Evolutionary conservation across 345 rosid genomes (phyloP).

Genomic region (Citrus cavaleriei): DNA sequence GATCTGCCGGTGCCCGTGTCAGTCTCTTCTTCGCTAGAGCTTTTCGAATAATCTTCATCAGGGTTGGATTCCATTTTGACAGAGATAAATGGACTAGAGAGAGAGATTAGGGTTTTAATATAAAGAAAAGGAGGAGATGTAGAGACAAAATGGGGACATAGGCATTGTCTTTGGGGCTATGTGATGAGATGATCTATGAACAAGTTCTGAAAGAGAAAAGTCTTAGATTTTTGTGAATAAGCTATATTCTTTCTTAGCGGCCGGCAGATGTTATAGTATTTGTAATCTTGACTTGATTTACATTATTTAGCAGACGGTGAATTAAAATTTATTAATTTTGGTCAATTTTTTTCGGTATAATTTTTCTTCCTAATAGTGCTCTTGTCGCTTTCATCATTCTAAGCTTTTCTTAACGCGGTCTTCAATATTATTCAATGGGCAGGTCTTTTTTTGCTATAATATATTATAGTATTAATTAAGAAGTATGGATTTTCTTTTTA

Average conservation of each 20-base stretch:
- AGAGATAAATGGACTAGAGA: neutral
- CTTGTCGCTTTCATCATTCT: conserved; percentile 25
- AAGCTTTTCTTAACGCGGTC: conserved; percentile 19
- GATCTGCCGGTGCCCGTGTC: conserved; percentile 36
- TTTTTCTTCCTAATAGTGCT: conserved; percentile 13
- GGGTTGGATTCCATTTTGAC: conserved; percentile 32
- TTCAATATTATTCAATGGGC: conserved; percentile 11
- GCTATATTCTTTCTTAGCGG: conserved; percentile 2
- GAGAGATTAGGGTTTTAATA: conserved; percentile 11
- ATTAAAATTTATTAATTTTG: no score
- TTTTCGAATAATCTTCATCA: conserved; percentile 27
- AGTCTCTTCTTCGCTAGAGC: conserved; percentile 25
- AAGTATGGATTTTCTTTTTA: no score
- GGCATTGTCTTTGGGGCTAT: conserved; percentile 11
- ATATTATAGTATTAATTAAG: neutral
- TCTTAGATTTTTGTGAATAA: conserved; percentile 15
- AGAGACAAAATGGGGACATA: conserved; percentile 30
- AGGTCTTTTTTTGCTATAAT: neutral
- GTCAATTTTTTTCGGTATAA: neutral
- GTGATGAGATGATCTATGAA: neutral
- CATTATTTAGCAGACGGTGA: neutral
- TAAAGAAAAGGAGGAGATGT: conserved; percentile 1
- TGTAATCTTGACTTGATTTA: no score
- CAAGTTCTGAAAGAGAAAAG: conserved; percentile 23
- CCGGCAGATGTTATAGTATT: conserved; percentile 26